Percentiles rank a stretch among this genome's conserved stretches.
Conservation (phyloP, 1,139 yeast genomes). For the Hemisphaericaspora subhashii region DNA sequence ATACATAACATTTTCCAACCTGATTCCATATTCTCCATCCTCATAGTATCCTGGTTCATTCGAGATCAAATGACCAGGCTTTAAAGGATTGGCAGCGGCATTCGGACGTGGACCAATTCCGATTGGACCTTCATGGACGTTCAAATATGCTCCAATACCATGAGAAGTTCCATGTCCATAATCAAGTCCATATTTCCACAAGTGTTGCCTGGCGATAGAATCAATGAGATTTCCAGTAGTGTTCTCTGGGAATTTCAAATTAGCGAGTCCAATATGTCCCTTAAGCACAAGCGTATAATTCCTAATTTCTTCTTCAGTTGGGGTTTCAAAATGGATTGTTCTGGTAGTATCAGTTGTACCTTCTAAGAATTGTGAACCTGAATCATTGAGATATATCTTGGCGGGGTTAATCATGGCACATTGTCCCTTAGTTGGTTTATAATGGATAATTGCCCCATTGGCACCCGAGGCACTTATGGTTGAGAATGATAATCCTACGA, state of each 20-base stretch:
- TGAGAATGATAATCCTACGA: conserved; percentile 83
- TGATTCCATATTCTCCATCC: conserved; percentile 88
- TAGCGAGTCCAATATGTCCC: conserved; percentile 83
- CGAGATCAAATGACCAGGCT: conserved; percentile 77
- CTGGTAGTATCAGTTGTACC: conserved; percentile 98
- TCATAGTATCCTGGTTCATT: conserved; percentile 97
- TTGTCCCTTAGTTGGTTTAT: conserved; percentile 59
- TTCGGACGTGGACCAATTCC: conserved; percentile 76
- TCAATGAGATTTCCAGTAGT: conserved; percentile 85
- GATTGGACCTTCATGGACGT: conserved; percentile 96
- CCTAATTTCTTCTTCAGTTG: conserved; percentile 63
- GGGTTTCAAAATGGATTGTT: conserved; percentile 78
- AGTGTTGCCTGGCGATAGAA: conserved; percentile 80
- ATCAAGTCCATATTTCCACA: conserved; percentile 87
- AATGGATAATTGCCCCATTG: conserved; percentile 92
- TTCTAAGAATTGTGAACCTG: conserved; percentile 91
- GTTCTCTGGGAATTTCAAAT: conserved; percentile 80
- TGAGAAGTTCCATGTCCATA: conserved; percentile 98
- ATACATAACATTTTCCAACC: conserved; percentile 84
- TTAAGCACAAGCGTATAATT: conserved; percentile 89
- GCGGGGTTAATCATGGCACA: conserved; percentile 71
- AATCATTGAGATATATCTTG: conserved; percentile 82
- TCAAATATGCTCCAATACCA: conserved; percentile 90
- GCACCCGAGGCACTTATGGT: conserved; percentile 93
- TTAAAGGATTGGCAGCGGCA: conserved; percentile 47